Conservation (phyloP, 306 rosid genomes). For the Myrica gale region DNA sequence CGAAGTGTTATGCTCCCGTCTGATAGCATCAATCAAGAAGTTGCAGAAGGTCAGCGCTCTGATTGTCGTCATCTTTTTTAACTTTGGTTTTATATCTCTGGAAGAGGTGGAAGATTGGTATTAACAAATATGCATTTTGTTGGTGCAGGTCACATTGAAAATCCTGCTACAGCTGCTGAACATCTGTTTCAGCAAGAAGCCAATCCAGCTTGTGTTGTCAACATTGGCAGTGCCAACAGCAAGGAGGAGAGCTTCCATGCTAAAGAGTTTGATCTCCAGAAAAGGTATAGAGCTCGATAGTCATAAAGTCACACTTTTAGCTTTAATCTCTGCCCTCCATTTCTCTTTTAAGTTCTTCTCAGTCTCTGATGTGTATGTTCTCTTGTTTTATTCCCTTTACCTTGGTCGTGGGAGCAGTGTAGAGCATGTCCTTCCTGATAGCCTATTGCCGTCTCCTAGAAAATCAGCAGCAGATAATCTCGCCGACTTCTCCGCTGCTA, state of each 20-base stretch:
- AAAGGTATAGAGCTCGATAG: slow-evolving; percentile 41
- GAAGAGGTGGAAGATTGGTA: slow-evolving; percentile 6
- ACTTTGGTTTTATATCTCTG: background rate
- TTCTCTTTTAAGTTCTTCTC: slow-evolving; percentile 7
- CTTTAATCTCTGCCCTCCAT: background rate
- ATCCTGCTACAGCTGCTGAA: slow-evolving; percentile 32
- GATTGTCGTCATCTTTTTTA: background rate
- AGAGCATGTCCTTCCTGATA: slow-evolving; percentile 83
- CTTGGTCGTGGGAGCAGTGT: slow-evolving; percentile 42
- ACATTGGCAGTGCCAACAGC: slow-evolving; percentile 27
- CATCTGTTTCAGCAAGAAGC: slow-evolving; percentile 47
- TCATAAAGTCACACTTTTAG: background rate
- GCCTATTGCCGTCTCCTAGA: slow-evolving; percentile 75
- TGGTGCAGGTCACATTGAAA: slow-evolving; percentile 47
- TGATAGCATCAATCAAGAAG: slow-evolving; percentile 53
- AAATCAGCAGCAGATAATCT: slow-evolving; percentile 50
- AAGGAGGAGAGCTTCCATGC: slow-evolving; percentile 35
- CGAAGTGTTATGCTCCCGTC: slow-evolving; percentile 44
- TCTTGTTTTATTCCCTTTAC: slow-evolving; percentile 6
- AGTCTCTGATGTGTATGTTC: slow-evolving; percentile 16
- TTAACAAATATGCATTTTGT: slow-evolving; percentile 16
- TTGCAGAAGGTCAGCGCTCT: slow-evolving; percentile 51
- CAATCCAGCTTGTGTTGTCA: slow-evolving; percentile 28
- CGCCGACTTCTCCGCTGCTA: slow-evolving; percentile 39
- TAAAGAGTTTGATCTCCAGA: slow-evolving; percentile 38